Evolutionary conservation across 2,329 filamentous ascomycete species (phyloP), one percentile per base, ranked within the genome.

Genomic region (Delphinella strobiligena): DNA sequence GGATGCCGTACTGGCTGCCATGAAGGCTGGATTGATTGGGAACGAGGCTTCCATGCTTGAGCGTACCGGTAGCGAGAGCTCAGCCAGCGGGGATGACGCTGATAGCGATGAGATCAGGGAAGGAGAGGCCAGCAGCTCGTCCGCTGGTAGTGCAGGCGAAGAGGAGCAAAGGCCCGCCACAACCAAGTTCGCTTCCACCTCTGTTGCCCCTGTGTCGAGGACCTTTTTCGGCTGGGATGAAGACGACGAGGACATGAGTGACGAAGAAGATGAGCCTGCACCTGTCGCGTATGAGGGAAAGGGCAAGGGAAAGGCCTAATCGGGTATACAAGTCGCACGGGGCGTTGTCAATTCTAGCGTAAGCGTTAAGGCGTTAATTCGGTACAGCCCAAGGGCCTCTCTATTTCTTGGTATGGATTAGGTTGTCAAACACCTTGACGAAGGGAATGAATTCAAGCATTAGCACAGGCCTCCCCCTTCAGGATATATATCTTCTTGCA

Each of bases 151-250:
- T 35, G 50, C 52, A 14, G 47, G 49, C 68, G 10, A 63, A 63
- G 19, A 68, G 31, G 46, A 59, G 3, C 54, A 58, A 24, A 52
- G 62, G 9, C 54, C 58, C 4, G 35, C 53, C 31, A 4, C 34
- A 30, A 10, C 14, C 39, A 27, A 27, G 22, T 27, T 12, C 12
- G 22, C 22, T 27, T 12, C 22, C 12, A 12, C 22, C 12, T 27
- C 22, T 27, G 7, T 12, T 27, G n/a, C 55, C 12, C 22, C 22
- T 14, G 12, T 30, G 4, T 32, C 39, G 18, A 33, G 54, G 37
- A 64, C 69, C 0, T 84, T 87, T 53, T 82, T 80, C 50, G 82
- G 82, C 0, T 89, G 87, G 61, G 82, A 87, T 45, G 81, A 88
- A 24, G 81, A 87, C 34, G 81, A 87, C 34, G 79, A 83, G 51